Percentiles rank a stretch among this genome's conserved stretches.
Evolutionary conservation across 768 basidiomycete genomes (phyloP).

Genomic region (Galerina sulciceps): DNA sequence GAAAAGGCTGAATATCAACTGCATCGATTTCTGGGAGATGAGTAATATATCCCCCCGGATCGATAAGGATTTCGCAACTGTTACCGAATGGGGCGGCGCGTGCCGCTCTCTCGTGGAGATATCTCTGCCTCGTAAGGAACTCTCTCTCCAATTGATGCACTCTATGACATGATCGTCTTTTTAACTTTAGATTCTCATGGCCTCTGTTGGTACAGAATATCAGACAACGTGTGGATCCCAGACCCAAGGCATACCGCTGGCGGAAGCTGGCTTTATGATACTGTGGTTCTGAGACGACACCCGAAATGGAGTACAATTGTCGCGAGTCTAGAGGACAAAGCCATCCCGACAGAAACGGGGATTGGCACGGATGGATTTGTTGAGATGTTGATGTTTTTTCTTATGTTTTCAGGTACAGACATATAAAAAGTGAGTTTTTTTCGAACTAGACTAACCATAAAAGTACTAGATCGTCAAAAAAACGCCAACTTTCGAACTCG

Average conservation of each 20-base stretch:
- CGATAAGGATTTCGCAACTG: constrained; percentile 39
- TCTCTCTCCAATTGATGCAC: neutral
- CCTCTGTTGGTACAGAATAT: constrained; percentile 28
- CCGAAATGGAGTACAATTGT: constrained; percentile 26
- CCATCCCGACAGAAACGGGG: neutral
- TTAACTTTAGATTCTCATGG: constrained; percentile 26
- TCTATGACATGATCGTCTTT: neutral
- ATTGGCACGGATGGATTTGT: no score
- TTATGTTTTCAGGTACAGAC: neutral
- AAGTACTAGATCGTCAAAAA: no score
- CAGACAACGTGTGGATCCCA: constrained; percentile 29
- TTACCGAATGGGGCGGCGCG: constrained; percentile 39
- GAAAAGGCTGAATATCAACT: constrained; percentile 33
- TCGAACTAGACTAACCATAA: no score
- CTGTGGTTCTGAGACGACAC: constrained; percentile 22
- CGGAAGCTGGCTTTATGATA: constrained; percentile 26
- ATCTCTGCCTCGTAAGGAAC: constrained; percentile 38
- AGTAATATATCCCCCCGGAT: constrained; percentile 29
- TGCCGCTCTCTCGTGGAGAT: constrained; percentile 40
- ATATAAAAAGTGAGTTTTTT: neutral
- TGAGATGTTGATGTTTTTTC: no score
- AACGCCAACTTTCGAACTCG: no score
- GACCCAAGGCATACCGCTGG: constrained; percentile 28
- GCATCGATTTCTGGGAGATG: constrained; percentile 36
- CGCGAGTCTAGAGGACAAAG: constrained; percentile 6